Percentiles rank a stretch among this genome's conserved stretches.
Conservation (phyloP, 1,284 basidiomycete species). For the Volvariella volvacea region DNA sequence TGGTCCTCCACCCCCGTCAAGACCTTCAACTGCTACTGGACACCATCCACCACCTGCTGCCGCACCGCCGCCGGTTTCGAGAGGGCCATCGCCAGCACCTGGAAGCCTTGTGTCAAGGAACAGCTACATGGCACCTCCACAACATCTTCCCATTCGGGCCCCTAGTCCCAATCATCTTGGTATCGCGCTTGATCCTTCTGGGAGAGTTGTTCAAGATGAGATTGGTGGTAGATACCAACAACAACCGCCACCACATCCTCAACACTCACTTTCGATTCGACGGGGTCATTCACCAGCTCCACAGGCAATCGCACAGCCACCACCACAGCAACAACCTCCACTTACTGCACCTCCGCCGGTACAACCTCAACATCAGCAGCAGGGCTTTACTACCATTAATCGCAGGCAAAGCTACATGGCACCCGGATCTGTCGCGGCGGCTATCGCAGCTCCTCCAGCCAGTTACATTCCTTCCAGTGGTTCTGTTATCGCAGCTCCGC, state of each 20-base stretch:
- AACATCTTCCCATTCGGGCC: constrained; percentile 23
- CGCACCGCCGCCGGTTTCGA: constrained; percentile 24
- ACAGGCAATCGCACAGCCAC: constrained; percentile 15
- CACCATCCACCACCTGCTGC: too few relatives aligned
- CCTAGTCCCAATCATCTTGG: constrained; percentile 52
- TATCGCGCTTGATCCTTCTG: constrained; percentile 72
- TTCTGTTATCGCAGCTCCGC: too few relatives aligned
- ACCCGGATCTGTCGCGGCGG: background rate
- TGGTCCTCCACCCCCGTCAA: too few relatives aligned
- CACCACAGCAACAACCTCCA: constrained; percentile 10
- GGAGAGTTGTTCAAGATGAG: constrained; percentile 73
- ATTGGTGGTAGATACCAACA: constrained; percentile 61
- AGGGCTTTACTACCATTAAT: too few relatives aligned
- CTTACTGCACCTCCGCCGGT: constrained; percentile 9
- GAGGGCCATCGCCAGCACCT: constrained; percentile 40
- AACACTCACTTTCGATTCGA: constrained; percentile 13
- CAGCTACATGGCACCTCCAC: constrained; percentile 26
- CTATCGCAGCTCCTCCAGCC: too few relatives aligned
- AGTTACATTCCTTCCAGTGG: too few relatives aligned
- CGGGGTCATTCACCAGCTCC: constrained; percentile 1
- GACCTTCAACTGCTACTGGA: too few relatives aligned
- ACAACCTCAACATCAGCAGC: too few relatives aligned
- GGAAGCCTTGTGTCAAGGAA: constrained; percentile 11
- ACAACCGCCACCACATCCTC: constrained; percentile 22
- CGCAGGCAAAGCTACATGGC: constrained; percentile 2